A percentile compares a stretch with the other conserved stretches of the same genome.
Conservation (phyloP, 768 basidiomycete species). For the Amanita molliuscula region DNA sequence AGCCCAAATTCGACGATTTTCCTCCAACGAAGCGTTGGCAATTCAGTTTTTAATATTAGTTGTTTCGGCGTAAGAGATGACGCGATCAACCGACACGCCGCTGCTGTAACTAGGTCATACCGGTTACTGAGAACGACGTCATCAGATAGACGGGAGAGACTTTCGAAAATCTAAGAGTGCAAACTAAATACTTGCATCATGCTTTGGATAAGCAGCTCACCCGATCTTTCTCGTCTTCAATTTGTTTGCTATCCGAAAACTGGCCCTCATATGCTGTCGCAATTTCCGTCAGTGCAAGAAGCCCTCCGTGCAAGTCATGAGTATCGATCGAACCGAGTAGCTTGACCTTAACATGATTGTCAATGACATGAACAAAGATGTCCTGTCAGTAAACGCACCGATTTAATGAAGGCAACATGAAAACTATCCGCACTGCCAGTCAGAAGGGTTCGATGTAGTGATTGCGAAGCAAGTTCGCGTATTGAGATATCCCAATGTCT, state of each 20-base stretch:
- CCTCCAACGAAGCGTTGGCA: conserved; percentile 45
- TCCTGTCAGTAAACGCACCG: conserved; percentile 32
- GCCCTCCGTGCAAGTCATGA: conserved; percentile 69
- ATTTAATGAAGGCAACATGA: conserved; percentile 33
- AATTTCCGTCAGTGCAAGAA: conserved; percentile 68
- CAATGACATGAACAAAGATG: background rate
- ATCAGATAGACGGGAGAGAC: conserved; percentile 46
- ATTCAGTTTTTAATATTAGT: conserved; percentile 26
- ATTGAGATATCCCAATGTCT: conserved; percentile 86
- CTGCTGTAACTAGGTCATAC: conserved; percentile 61
- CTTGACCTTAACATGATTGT: conserved; percentile 27
- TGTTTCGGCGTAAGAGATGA: conserved; percentile 51
- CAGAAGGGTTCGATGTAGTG: conserved; percentile 59
- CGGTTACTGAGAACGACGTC: conserved; percentile 51
- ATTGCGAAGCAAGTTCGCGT: conserved; percentile 67
- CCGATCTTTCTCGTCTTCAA: background rate
- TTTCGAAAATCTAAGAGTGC: conserved; percentile 48
- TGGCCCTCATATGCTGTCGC: conserved; percentile 37
- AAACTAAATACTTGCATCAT: background rate
- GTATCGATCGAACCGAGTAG: conserved; percentile 56
- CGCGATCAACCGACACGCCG: conserved; percentile 64
- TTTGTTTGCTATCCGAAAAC: background rate
- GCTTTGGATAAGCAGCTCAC: background rate
- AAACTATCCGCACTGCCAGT: conserved; percentile 46
- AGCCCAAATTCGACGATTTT: conserved; percentile 61